phyloP scores from a whole-genome alignment of 2,329 filamentous ascomycete species.

The Gyromitra esculenta region DNA sequence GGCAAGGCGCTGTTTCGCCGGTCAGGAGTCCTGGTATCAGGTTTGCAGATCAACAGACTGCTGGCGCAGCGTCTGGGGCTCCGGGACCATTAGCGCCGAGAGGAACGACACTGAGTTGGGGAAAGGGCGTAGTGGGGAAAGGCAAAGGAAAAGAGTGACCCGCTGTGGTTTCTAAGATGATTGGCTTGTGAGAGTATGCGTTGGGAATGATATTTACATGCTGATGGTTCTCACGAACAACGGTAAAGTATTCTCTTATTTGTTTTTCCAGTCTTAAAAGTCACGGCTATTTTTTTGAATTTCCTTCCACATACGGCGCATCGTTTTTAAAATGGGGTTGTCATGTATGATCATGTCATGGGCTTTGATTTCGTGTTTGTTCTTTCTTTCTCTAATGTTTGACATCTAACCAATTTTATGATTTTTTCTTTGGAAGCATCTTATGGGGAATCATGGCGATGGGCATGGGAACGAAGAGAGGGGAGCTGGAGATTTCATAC shows the following conservation, averaged over 20 bases:
- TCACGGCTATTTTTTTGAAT: constrained; percentile 8
- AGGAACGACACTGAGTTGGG: constrained; percentile 47
- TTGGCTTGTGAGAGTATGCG: constrained; percentile 15
- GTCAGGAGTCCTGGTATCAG: constrained; percentile 42
- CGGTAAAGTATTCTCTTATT: constrained; percentile 15
- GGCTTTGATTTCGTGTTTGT: constrained; percentile 32
- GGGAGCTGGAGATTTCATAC: constrained; percentile 9
- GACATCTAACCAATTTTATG: neutral
- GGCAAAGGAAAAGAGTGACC: constrained; percentile 48
- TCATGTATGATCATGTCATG: constrained; percentile 24
- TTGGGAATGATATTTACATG: constrained; percentile 6
- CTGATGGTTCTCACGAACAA: constrained; percentile 8
- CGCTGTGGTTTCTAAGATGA: constrained; percentile 1
- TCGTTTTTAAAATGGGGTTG: constrained; percentile 22
- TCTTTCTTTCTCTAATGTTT: constrained; percentile 10
- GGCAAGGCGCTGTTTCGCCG: constrained; percentile 22
- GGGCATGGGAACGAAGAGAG: neutral
- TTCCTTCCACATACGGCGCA: constrained; percentile 22
- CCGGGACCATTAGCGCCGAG: constrained; percentile 43
- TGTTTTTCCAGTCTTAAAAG: constrained; percentile 22
- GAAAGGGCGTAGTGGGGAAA: constrained; percentile 47
- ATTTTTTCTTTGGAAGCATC: constrained; percentile 30
- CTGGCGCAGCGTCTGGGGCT: constrained; percentile 13
- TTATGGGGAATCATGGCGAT: constrained; percentile 5
- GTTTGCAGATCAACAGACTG: constrained; percentile 47